A percentile compares a stretch with the other conserved stretches of the same genome.
phyloP scores from a whole-genome alignment of 305 asterid species.

The Fraxinus nigra region DNA sequence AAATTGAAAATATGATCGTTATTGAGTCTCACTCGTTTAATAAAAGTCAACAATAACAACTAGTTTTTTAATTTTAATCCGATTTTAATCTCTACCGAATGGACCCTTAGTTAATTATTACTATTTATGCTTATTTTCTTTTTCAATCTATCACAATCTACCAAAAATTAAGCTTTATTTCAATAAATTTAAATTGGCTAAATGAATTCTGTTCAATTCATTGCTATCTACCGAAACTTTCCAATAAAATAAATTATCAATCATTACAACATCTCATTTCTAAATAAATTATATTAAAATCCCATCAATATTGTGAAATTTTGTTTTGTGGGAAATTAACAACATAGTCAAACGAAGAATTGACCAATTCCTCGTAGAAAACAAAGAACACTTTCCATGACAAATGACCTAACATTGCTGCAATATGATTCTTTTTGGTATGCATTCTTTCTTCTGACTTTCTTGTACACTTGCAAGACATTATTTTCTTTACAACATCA shows the following conservation, averaged over 20 bases:
- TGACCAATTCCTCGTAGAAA: conserved; percentile 26
- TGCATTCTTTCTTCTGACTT: conserved; percentile 43
- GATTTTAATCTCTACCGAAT: too few species aligned
- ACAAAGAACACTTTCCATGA: conserved; percentile 30
- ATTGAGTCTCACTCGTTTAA: too few species aligned
- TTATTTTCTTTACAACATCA: conserved; percentile 18
- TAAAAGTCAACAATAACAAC: too few species aligned
- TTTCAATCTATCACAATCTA: background rate
- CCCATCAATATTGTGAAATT: background rate
- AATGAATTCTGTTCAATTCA: background rate
- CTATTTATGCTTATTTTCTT: background rate
- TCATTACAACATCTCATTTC: background rate
- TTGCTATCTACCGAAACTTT: background rate
- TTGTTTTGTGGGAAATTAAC: background rate
- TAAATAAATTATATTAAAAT: background rate
- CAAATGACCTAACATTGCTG: conserved; percentile 27
- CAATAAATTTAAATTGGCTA: background rate
- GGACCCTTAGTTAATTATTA: background rate
- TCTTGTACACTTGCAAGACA: conserved; percentile 26
- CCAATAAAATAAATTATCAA: background rate
- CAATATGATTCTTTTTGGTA: conserved; percentile 22
- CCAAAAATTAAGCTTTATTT: background rate
- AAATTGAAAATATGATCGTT: too few species aligned
- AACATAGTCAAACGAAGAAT: background rate
- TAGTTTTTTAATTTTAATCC: too few species aligned